Conservation (phyloP, 2,329 filamentous ascomycete species). For the Elsinoe arachidis region DNA sequence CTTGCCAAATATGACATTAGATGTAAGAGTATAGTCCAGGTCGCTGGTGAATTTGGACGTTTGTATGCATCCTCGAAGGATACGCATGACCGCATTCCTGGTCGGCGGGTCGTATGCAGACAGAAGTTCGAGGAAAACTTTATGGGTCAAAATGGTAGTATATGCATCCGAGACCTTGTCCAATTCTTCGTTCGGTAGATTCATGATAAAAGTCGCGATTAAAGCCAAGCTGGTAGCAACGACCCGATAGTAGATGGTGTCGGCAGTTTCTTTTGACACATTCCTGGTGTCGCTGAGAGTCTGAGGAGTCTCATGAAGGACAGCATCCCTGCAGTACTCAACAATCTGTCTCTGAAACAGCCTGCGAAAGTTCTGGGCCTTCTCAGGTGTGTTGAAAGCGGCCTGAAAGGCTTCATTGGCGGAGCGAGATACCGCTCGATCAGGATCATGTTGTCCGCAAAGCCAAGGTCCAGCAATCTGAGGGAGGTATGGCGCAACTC, state of each 20-base stretch:
- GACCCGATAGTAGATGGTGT: conserved; percentile 77
- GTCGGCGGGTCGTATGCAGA: conserved; percentile 48
- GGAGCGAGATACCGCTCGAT: conserved; percentile 65
- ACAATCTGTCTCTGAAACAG: conserved; percentile 74
- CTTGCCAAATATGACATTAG: conserved; percentile 63
- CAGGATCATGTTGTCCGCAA: conserved; percentile 77
- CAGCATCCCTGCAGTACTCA: conserved; percentile 70
- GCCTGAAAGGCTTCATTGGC: conserved; percentile 66
- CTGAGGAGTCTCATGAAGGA: conserved; percentile 65
- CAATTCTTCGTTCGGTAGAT: conserved; percentile 42
- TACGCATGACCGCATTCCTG: conserved; percentile 48
- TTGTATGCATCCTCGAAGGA: conserved; percentile 44
- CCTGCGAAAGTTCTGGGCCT: conserved; percentile 66
- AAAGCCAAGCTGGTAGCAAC: conserved; percentile 51
- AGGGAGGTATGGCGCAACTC: conserved; percentile 71
- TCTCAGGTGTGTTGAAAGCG: conserved; percentile 73
- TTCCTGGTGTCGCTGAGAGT: conserved; percentile 85
- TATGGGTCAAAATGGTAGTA: conserved; percentile 56
- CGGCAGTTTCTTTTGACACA: conserved; percentile 73
- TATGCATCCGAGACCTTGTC: conserved; percentile 55
- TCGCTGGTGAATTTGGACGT: conserved; percentile 33
- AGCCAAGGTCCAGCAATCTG: conserved; percentile 83
- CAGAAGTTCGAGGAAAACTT: conserved; percentile 52
- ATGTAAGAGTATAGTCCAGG: conserved; percentile 45
- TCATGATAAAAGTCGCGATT: conserved; percentile 45